These are phyloP conservation scores for Vigna hirtella DNA, from an alignment of 306 rosid genomes.

Conservation along the genomic window DNA sequence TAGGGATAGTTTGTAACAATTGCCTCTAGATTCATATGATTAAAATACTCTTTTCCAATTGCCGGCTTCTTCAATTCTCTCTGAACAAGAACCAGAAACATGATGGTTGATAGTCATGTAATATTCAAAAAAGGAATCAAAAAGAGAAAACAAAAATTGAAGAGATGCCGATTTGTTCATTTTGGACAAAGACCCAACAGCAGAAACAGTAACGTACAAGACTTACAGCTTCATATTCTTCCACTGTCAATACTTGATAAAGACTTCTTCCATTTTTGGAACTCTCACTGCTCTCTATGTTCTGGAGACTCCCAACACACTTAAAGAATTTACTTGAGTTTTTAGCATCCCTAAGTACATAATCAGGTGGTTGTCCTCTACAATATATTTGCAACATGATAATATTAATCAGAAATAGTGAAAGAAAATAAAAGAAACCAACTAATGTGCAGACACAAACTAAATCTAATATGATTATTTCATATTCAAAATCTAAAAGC, in stretches of 20 bases:
- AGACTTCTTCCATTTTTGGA: conserved; percentile 62
- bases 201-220: conserved; percentile 29
- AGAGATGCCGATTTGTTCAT: conserved; percentile 24
- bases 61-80: conserved; percentile 92
- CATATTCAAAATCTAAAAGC: conserved; percentile 39
- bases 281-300: conserved; percentile 63
- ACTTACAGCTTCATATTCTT: conserved; percentile 98
- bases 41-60: conserved; percentile 94
- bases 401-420: conserved; percentile 38
- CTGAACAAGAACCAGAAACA: conserved; percentile 64
- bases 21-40: conserved; percentile 87
- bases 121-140: conserved; percentile 24
- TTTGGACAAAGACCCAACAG: conserved; percentile 29
- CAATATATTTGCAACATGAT: conserved; percentile 46
- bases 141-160: conserved; percentile 19
- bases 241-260: conserved; percentile 86
- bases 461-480: not conserved
- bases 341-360: conserved; percentile 92
- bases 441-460: conserved; percentile 18
- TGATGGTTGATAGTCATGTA: conserved; percentile 18
- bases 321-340: conserved; percentile 90
- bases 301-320: conserved; percentile 78
- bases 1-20: conserved; percentile 89
- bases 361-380: conserved; percentile 98
- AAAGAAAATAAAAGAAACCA: conserved; percentile 20